Base-by-base conservation (phyloP, 2,329 filamentous ascomycete species). In the Apiospora rasikravindrae region DNA sequence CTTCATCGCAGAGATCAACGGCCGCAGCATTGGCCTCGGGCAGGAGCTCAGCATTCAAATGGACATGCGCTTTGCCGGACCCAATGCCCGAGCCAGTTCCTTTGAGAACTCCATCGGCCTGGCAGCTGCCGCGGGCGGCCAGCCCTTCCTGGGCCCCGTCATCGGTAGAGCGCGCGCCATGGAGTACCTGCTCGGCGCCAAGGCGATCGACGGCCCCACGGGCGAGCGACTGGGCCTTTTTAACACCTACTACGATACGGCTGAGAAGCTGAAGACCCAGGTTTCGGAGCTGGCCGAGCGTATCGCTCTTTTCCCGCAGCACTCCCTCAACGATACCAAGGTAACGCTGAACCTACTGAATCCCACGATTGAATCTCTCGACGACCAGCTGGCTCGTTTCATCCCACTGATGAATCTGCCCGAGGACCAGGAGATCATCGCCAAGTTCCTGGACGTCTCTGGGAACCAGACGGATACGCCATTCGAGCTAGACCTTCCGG, bases 151-250 rank as follows among this genome's bases (percentile, higher is more conserved):
- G 16, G 51, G 51, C 5, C 26, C 51, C 51, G 26, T 57, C 6
- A n/a, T 57, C 8, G 51, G 51, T n/a, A 57, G 26, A 16, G 51
- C 51, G 51, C 22, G 26, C 22, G 51, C 51, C 51, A 57, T 57
- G 51, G 51, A 57, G 51, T 57, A 57, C 51, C 16, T 57, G 51
- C 51, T 57, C 51, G 51, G 22, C 22, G 51, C 51, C 51, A 57
- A 57, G 16, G 6, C 51, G 6, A n/a, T 57, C 51, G 26, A n/a
- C 22, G 51, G 51, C 51, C 51, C 51, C 22, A 29, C 22, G 51
- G 51, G 51, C 51, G 51, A 57, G 51, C 5, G 22, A n/a, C 51
- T 57, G 16, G 51, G 51, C 51, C 26, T 57, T 8, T 57, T 57
- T 19, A 57, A 57, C 51, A 57, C 6, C 5, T 57, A 57, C 51